These are phyloP conservation scores for Spergularia marina DNA, from an alignment of 148 eudicot species.

Conservation along the genomic window DNA sequence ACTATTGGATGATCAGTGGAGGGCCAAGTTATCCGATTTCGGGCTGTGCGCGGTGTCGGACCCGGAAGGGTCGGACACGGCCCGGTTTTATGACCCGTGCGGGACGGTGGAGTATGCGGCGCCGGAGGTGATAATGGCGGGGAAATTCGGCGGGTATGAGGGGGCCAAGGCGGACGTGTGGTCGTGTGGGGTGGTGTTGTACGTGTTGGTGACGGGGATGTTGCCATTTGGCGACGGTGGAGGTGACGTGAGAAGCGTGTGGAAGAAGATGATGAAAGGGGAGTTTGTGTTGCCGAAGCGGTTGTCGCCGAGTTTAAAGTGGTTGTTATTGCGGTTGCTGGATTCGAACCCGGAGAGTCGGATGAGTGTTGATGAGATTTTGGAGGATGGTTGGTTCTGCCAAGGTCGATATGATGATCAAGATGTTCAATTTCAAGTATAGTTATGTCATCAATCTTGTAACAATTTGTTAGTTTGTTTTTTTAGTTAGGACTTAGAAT, in stretches of 20 bases:
- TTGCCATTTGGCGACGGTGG: slow-evolving; percentile 51
- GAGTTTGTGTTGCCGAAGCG: slow-evolving; percentile 58
- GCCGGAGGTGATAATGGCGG: slow-evolving; percentile 59
- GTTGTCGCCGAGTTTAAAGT: slow-evolving; percentile 55
- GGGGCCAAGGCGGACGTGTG: slow-evolving; percentile 72
- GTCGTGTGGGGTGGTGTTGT: slow-evolving; percentile 84
- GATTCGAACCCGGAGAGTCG: slow-evolving; percentile 68
- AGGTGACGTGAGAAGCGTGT: slow-evolving; percentile 48
- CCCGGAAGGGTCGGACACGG: slow-evolving; percentile 23
- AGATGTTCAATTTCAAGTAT: slow-evolving; percentile 1
- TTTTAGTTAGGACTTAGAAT: too few relatives aligned
- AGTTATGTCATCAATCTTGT: background rate
- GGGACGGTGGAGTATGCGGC: slow-evolving; percentile 88
- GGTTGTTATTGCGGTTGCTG: slow-evolving; percentile 51
- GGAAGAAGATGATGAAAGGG: slow-evolving; percentile 57
- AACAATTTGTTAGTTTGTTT: background rate
- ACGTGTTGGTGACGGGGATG: slow-evolving; percentile 61
- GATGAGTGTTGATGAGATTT: slow-evolving; percentile 55
- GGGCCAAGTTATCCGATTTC: slow-evolving; percentile 61
- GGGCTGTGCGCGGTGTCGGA: slow-evolving; percentile 49
- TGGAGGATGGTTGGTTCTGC: slow-evolving; percentile 61
- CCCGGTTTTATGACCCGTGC: slow-evolving; percentile 55
- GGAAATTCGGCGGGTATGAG: slow-evolving; percentile 63
- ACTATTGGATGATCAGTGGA: slow-evolving; percentile 63
- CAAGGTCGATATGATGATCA: slow-evolving; percentile 35